Base-by-base conservation (phyloP, 2,329 filamentous ascomycete species). In the Magnaporthiopsis rhizophila region DNA sequence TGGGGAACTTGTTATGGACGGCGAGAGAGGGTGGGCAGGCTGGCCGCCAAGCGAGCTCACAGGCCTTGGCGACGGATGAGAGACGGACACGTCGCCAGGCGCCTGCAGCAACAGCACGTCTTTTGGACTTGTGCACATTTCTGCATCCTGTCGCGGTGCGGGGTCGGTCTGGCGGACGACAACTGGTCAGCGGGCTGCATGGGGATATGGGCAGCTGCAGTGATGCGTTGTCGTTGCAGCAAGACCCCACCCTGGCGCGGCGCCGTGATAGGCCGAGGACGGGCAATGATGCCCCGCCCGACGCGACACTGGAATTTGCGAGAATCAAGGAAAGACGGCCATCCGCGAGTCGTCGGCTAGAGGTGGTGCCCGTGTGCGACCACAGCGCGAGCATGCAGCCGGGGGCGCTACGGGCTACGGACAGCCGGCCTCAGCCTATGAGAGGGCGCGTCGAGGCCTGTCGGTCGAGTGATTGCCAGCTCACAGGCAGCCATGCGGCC, bases 191-290 rank as follows among this genome's bases (percentile, higher is more conserved):
- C 38, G 21, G 45, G 45, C 45, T 24, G 45, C 45, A 53, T 53
- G 45, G 45, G 45, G 45, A 53, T n/a, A 53, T n/a, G 45, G 45
- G n/a, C 58, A 36, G 58, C 68, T 78, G 77, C 77, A 78, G 66
- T 73, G 76, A 73, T 79, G 77, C 70, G 77, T 74, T 79, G 77
- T 76, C 72, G 72, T 15, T 62, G 64, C 32, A 64, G 58, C 59
- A 61, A 28, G 58, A 38, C 58, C 50, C 34, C 34, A 30, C 30
- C 45, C 58, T 53, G 45, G 6, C 18, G 8, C 12, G 61, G 61
- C 36, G 18, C 45, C 24, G 8, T 63, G 76, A 83, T 81, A 82
- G 80, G 80, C 73, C 74, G 70, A 71, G 68, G 5, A 18, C 38
- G 15, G 38, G 15, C 15, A 15, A 50, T 21, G 18, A 21, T 7